phyloP scores from a whole-genome alignment of 371 early-diverging fungal genomes.

The Paraphysoderma sedebokerense region DNA sequence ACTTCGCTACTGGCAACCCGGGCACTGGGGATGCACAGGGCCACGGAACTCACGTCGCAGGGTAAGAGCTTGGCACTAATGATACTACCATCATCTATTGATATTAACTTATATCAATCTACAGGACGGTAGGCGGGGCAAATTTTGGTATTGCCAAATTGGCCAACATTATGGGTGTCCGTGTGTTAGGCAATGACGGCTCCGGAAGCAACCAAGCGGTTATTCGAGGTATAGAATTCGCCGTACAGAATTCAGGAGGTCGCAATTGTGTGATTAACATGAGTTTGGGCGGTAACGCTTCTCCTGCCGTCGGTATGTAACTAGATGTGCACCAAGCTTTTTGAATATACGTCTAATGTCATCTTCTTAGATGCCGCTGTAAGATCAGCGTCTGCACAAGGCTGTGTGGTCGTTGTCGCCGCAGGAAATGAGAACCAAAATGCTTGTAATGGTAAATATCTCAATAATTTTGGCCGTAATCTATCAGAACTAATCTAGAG shows the following conservation, averaged over 20 bases:
- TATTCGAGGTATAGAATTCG: slow-evolving; percentile 8
- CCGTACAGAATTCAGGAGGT: not conserved
- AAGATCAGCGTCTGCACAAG: slow-evolving; percentile 1
- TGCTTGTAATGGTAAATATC: slow-evolving; percentile 25
- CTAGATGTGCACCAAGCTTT: too few species aligned
- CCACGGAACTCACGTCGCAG: slow-evolving; percentile 1
- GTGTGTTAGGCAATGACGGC: slow-evolving; percentile 21
- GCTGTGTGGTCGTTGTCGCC: slow-evolving; percentile 19
- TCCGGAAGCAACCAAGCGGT: slow-evolving; percentile 8
- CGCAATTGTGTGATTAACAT: slow-evolving; percentile 4
- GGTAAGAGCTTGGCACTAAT: too few species aligned
- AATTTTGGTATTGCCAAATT: slow-evolving; percentile 53
- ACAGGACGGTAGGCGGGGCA: slow-evolving; percentile 33
- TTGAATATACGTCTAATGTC: too few species aligned
- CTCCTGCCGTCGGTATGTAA: slow-evolving; percentile 13
- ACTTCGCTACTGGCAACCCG: not conserved
- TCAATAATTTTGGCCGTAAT: too few species aligned
- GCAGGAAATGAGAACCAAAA: slow-evolving; percentile 32
- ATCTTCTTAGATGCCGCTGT: slow-evolving; percentile 17
- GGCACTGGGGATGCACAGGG: not conserved
- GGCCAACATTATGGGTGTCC: slow-evolving; percentile 41
- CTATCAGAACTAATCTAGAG: too few species aligned
- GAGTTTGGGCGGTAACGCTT: slow-evolving; percentile 4
- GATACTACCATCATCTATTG: too few species aligned
- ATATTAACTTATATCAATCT: too few species aligned